Evolutionary conservation across 805 yeast species (phyloP).

Genomic region (Saccharomycopsis fibuligera): DNA sequence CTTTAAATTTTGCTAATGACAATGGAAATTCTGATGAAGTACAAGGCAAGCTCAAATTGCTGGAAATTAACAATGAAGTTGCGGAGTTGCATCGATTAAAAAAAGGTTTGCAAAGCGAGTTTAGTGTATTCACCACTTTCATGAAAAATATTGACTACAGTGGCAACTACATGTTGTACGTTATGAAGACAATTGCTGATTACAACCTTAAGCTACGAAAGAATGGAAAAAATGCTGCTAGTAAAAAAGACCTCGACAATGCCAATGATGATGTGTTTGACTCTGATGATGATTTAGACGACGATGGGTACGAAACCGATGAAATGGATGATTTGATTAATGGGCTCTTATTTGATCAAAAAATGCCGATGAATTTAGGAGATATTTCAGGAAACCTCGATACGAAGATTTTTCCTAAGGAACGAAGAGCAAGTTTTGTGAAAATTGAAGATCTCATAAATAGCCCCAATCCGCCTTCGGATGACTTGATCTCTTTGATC

Average conservation of each 20-base stretch:
- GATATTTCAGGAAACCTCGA: no score
- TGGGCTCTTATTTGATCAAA: not conserved
- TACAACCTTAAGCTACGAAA: slow-evolving; percentile 7
- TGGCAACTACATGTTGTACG: slow-evolving; percentile 3
- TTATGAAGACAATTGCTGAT: slow-evolving; percentile 4
- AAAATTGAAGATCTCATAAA: slow-evolving; percentile 24
- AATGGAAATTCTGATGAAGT: slow-evolving; percentile 63
- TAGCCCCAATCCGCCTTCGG: not conserved
- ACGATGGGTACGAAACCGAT: slow-evolving; percentile 17
- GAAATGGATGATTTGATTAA: slow-evolving; percentile 18
- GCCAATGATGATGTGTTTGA: slow-evolving; percentile 8
- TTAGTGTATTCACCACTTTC: slow-evolving; percentile 3
- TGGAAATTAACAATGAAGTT: slow-evolving; percentile 25
- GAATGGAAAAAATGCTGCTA: slow-evolving; percentile 21
- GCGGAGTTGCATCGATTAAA: slow-evolving; percentile 8
- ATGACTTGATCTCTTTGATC: slow-evolving; percentile 42
- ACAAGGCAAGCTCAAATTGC: slow-evolving; percentile 46
- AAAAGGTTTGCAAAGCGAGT: slow-evolving; percentile 1
- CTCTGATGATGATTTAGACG: slow-evolving; percentile 18
- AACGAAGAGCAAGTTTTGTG: slow-evolving; percentile 12
- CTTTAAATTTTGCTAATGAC: slow-evolving; percentile 46
- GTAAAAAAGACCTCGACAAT: not conserved
- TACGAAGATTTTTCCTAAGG: no score
- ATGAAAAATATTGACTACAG: slow-evolving; percentile 6
- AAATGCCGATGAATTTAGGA: no score